phyloP scores from a whole-genome alignment of 2,329 filamentous ascomycete genomes.

The Magnaporthiopsis poae region DNA sequence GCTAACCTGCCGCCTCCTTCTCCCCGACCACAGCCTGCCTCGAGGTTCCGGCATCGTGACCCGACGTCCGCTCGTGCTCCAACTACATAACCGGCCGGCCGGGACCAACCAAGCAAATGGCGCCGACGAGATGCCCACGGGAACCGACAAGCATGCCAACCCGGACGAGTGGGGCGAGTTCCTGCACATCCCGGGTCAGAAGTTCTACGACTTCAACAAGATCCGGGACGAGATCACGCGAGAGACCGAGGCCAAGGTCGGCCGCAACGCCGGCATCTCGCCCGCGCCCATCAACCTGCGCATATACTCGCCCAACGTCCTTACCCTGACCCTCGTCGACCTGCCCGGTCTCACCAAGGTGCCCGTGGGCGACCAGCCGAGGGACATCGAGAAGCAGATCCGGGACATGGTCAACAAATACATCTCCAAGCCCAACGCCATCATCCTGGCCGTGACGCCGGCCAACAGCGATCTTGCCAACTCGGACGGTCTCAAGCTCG shows the following conservation, averaged over 20 bases:
- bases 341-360: conserved; percentile 94
- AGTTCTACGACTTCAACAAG: conserved; percentile 90
- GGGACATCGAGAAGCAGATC: conserved; percentile 97
- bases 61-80: conserved; percentile 85
- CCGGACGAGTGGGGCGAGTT: conserved; percentile 97
- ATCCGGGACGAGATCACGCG: conserved; percentile 94
- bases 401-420: conserved; percentile 94
- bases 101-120: conserved; percentile 41
- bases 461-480: conserved; percentile 98
- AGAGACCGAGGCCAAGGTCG: conserved; percentile 57
- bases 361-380: conserved; percentile 92
- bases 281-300: conserved; percentile 95
- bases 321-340: conserved; percentile 93
- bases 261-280: conserved; percentile 97
- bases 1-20: neutral
- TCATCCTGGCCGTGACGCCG: conserved; percentile 89
- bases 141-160: conserved; percentile 79
- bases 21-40: conserved; percentile 56
- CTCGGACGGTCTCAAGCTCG: conserved; percentile 92
- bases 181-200: conserved; percentile 81
- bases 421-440: conserved; percentile 97
- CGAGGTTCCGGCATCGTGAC: conserved; percentile 97
- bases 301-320: conserved; percentile 92
- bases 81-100: conserved; percentile 84
- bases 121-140: conserved; percentile 49